phyloP scores from a whole-genome alignment of 2,329 filamentous ascomycete genomes.

The Venturia carpophila region DNA sequence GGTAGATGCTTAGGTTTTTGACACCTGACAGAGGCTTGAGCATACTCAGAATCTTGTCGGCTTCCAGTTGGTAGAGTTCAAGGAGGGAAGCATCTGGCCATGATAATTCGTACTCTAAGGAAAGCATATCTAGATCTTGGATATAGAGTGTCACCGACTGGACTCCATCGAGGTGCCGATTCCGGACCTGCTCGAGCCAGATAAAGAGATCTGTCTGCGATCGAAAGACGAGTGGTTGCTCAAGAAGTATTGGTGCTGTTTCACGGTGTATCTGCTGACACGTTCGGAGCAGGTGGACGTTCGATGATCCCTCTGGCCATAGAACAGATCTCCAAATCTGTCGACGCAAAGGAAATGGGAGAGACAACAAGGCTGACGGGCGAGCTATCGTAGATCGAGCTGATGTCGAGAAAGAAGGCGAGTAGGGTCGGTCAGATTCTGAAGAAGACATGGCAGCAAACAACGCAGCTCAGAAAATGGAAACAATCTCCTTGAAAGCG shows the following conservation, averaged over 20 bases:
- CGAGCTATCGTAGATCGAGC: background rate
- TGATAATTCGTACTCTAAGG: constrained; percentile 8
- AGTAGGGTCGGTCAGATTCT: background rate
- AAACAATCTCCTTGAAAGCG: background rate
- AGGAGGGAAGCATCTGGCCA: constrained; percentile 13
- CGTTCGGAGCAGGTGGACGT: constrained; percentile 4
- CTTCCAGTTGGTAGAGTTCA: constrained; percentile 16
- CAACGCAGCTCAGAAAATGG: background rate
- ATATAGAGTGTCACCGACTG: background rate
- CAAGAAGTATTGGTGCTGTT: constrained; percentile 12
- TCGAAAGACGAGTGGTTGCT: constrained; percentile 6
- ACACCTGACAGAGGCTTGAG: constrained; percentile 6
- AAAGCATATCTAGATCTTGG: constrained; percentile 14
- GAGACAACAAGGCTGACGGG: constrained; percentile 1
- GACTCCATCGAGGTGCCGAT: background rate
- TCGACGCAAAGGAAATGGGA: constrained; percentile 3
- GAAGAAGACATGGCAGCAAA: background rate
- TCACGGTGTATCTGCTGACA: constrained; percentile 15
- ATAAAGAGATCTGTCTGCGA: constrained; percentile 10
- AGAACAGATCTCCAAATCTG: constrained; percentile 10
- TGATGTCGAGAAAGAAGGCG: background rate
- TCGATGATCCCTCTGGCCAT: constrained; percentile 5
- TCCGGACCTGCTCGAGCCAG: background rate
- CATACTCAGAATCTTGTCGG: constrained; percentile 10
- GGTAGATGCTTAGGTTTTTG: constrained; percentile 6